Evolutionary conservation across 192 early-diverging fungal genomes (phyloP), one percentile per base, ranked within the genome.

Genomic region (Diversispora epigaea): DNA sequence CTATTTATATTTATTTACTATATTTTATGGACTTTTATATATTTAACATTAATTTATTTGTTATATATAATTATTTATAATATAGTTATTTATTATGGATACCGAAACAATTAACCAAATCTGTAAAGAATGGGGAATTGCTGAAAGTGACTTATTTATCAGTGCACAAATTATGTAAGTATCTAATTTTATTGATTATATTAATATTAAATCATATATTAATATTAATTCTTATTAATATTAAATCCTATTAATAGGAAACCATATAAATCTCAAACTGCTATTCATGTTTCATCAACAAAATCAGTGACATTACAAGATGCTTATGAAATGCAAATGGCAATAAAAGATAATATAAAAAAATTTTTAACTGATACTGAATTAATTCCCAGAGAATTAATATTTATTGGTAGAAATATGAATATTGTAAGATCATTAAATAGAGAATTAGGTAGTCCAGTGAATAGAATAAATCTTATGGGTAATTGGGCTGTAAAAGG

Each of bases 381-480:
- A 50, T 77, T 80, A 6, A 77, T 98, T 50, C 96, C 96, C 45
- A 90, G 89, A 45, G 96, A 96, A 80, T 82, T 98, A 9, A 94
- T 98, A 45, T 96, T 98, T 78, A 82, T 98, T 22, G 89, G 89
- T 10, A 82, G 95, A 46, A 96, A 96, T 73, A 91, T 96, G 88
- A 94, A 94, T 71, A 90, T 91, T 52, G 89, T 91, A 49, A 84
- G 93, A 2, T 87, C 93, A n/a, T 91, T 92, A 73, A 97, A 98
- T 83, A 93, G 93, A 78, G 78, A 82, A 15, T 78, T 94, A 47
- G 94, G 94, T 11, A 92, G 87, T 14, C 94, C 94, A 0, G 94
- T 98, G 17, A 94, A 98, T 76, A 86, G 95, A 11, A 90, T 95
- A 72, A 92, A 91, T 71, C 79, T 94, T 6, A 95, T 95, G 86